Base-by-base conservation (phyloP, 129 eudicot genomes). In the Gnaphalium uliginosum region DNA sequence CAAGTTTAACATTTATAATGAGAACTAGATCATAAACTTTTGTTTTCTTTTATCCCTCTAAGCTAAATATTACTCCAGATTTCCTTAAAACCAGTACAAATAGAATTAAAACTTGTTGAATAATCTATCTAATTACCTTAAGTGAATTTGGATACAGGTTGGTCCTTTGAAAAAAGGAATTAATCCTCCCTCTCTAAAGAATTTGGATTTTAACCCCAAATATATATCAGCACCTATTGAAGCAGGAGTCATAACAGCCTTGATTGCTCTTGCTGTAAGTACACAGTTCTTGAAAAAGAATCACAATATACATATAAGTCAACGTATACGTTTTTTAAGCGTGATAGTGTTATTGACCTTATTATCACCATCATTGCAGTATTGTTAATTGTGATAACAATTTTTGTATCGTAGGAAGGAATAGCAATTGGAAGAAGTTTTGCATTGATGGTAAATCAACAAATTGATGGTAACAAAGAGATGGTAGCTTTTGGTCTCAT, bases 361-460 rank as follows among this genome's bases (percentile, higher is more conserved):
- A 22, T 57, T 5, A 70, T 51, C 29, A 50, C 5, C 9, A 43
- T 13, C 53, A 46, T 0, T 46, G 14, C 4, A 46, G 0, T 2
- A 46, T 46, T 43, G 17, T 0, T 43, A 43, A 0, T 33, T 21
- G 26, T n/a, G n/a, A 33, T 4, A 33, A 33, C 0, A n/a, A 41
- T 41, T 4, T 69, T 21, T 18, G 53, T 39, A 24, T 53, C 73
- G 48, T 78, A 94, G 96, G 97, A 95, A 89, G 99, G 99, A 57
- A 91, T 91, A 74, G 96, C 99, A 23, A 91, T 95, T 15, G 99
- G 97, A 66, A 86, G 99, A 85, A 95, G 96, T 76, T 95, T 95
- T 74, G 99, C 97, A 4, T 78, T 95, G 26, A 68, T 80, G 70
- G 79, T 84, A 37, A 89, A 95, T 78, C 84, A 91, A 73, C 92